phyloP scores from a whole-genome alignment of 768 basidiomycete genomes.

The Coprinellus micaceus region DNA sequence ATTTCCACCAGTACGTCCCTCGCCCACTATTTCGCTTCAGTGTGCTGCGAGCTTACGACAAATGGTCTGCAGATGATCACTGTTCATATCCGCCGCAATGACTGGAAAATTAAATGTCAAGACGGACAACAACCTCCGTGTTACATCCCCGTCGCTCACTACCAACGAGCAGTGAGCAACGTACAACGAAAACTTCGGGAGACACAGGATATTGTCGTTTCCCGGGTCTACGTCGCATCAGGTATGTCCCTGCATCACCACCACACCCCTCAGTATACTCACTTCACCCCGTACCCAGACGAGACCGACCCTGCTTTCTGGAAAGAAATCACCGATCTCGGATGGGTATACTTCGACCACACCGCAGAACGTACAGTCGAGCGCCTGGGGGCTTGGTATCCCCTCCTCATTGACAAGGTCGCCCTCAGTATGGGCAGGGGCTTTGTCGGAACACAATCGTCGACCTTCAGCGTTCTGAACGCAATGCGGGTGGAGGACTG shows the following conservation, averaged over 20 bases:
- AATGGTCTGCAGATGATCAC: background rate
- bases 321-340: background rate
- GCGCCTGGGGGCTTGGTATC: background rate
- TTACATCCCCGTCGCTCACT: background rate
- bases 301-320: background rate
- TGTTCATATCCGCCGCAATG: background rate
- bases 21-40: no score
- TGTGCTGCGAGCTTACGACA: background rate
- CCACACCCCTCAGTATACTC: background rate
- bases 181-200: background rate
- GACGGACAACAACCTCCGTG: background rate
- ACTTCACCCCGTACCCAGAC: background rate
- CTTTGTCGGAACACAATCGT: background rate
- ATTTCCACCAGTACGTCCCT: background rate
- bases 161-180: background rate
- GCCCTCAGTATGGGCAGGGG: background rate
- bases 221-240: background rate
- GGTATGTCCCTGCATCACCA: background rate
- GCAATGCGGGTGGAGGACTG: background rate
- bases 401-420: slow-evolving; percentile 1
- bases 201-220: background rate
- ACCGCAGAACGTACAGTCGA: background rate
- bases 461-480: background rate
- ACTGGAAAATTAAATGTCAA: background rate
- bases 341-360: background rate